phyloP scores from a whole-genome alignment of 2,329 filamentous ascomycete genomes.

The Aureobasidium uvarum region DNA sequence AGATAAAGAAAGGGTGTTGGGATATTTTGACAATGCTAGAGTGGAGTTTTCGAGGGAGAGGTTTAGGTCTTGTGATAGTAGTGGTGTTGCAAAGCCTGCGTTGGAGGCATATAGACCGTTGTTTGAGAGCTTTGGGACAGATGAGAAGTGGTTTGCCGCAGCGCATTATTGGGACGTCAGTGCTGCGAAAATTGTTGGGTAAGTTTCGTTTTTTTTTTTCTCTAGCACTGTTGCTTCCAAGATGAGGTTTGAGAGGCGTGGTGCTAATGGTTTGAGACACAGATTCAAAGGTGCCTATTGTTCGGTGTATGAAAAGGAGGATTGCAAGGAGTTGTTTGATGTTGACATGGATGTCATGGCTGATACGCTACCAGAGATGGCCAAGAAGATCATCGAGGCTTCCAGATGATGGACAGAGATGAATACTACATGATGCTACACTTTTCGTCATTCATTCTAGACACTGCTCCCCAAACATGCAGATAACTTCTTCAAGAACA shows the following conservation, averaged over 20 bases:
- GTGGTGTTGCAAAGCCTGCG: slow-evolving; percentile 53
- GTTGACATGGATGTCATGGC: slow-evolving; percentile 52
- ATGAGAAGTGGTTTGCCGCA: slow-evolving; percentile 56
- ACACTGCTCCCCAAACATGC: background rate
- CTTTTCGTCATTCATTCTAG: background rate
- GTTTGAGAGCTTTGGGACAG: slow-evolving; percentile 43
- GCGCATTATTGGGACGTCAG: slow-evolving; percentile 61
- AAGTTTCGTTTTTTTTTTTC: background rate
- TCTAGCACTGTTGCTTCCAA: too few species aligned
- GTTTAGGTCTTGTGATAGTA: slow-evolving; percentile 52
- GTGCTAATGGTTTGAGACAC: background rate
- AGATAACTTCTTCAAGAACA: background rate
- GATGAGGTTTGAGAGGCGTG: background rate
- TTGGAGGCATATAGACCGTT: slow-evolving; percentile 49
- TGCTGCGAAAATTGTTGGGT: slow-evolving; percentile 44
- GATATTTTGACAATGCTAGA: slow-evolving; percentile 53
- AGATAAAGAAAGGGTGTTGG: slow-evolving; percentile 51
- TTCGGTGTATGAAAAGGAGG: slow-evolving; percentile 54
- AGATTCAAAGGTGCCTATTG: slow-evolving; percentile 55
- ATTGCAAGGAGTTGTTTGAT: slow-evolving; percentile 52
- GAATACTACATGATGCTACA: background rate
- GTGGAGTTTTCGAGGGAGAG: slow-evolving; percentile 54
- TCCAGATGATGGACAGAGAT: background rate
- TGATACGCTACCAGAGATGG: slow-evolving; percentile 51
- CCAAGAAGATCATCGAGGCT: slow-evolving; percentile 39